Conservation (phyloP, 352 stramenopile genomes). For the Pythium rhizo-oryzae region DNA sequence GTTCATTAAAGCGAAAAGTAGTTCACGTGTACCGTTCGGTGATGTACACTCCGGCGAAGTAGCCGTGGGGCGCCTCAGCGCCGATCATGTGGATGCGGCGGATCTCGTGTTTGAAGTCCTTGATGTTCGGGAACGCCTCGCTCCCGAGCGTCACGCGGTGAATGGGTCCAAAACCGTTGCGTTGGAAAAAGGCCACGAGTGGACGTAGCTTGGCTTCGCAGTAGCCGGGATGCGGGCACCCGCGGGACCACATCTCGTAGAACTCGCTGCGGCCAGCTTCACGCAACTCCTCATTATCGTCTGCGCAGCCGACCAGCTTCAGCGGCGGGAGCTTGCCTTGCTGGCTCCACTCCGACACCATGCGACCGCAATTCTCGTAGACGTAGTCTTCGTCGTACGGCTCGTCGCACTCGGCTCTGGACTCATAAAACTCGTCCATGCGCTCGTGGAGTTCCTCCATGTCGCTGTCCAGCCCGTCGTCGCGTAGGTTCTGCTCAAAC, state of each 20-base stretch:
- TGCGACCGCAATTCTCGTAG: neutral
- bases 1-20: too few species aligned
- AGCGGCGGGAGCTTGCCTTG: neutral
- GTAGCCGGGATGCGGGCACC: too few species aligned
- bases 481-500: neutral
- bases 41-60: neutral
- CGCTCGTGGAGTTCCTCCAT: neutral
- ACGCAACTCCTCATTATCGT: neutral
- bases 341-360: neutral
- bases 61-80: neutral
- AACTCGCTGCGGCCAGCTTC: too few species aligned
- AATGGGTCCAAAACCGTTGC: neutral
- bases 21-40: neutral
- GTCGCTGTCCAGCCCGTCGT: neutral
- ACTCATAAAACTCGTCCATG: neutral
- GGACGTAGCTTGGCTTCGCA: neutral
- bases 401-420: neutral
- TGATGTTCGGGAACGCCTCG: neutral
- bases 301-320: neutral
- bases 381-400: neutral
- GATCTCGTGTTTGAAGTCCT: neutral
- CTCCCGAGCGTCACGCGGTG: neutral
- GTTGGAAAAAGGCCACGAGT: neutral
- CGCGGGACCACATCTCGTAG: too few species aligned
- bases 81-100: neutral